Evolutionary conservation across 768 basidiomycete species (phyloP).

Genomic region (Gloeopeniophorella convolvens): DNA sequence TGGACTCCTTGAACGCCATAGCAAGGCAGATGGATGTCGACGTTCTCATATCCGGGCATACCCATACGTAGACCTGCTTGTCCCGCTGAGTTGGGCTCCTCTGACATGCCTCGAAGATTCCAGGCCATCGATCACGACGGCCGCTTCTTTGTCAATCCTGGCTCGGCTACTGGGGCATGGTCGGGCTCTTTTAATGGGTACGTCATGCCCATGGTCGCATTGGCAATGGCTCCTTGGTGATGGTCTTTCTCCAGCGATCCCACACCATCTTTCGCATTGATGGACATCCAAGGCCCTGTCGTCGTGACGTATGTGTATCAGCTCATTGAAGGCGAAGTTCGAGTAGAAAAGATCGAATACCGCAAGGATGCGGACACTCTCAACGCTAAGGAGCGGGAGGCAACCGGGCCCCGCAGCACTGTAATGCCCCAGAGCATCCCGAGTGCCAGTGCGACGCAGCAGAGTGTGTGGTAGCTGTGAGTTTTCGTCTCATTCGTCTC

Average conservation of each 20-base stretch:
- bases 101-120: constrained; percentile 48
- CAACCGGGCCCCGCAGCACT: constrained; percentile 34
- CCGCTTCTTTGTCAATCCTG: constrained; percentile 94
- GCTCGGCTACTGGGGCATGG: constrained; percentile 94
- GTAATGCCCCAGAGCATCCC: constrained; percentile 50
- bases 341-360: constrained; percentile 89
- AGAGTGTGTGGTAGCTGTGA: constrained; percentile 29
- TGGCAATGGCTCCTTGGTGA: neutral
- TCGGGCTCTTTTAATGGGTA: constrained; percentile 67
- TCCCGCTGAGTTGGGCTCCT: neutral
- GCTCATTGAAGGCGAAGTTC: constrained; percentile 86
- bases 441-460: constrained; percentile 29
- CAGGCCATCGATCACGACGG: constrained; percentile 89
- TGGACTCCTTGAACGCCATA: constrained; percentile 81
- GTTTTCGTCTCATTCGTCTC: neutral
- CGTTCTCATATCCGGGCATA: constrained; percentile 88
- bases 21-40: constrained; percentile 98
- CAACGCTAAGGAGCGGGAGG: constrained; percentile 28
- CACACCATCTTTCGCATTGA: constrained; percentile 90
- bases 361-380: constrained; percentile 49
- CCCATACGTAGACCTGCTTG: constrained; percentile 66
- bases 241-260: constrained; percentile 51
- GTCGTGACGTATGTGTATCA: constrained; percentile 98
- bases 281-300: constrained; percentile 96
- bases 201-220: too few relatives aligned